phyloP scores from a whole-genome alignment of 106 monocot species.

The Gastrodia elata region DNA sequence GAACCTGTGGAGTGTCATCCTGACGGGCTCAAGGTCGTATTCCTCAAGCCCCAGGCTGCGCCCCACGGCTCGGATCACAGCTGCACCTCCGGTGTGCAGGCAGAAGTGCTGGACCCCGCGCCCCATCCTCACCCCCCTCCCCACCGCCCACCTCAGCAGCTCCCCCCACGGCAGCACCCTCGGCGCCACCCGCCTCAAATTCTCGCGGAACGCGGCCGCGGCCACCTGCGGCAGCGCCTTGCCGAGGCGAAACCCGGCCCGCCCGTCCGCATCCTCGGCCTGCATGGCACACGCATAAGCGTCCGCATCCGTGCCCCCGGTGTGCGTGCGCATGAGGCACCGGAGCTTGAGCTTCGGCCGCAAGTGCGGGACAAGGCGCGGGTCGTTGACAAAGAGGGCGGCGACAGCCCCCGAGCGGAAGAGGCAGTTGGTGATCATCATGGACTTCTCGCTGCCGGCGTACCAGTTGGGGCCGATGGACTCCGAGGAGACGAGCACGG shows the following conservation, averaged over 20 bases:
- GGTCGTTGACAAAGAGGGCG: slow-evolving; percentile 1
- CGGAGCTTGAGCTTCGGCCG: slow-evolving; percentile 4
- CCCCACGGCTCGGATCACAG: slow-evolving; percentile 2
- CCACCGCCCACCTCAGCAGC: neutral
- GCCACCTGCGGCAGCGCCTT: slow-evolving; percentile 1
- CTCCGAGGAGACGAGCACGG: slow-evolving; percentile 11
- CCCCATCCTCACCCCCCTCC: neutral
- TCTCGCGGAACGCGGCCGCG: neutral
- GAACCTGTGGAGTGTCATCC: slow-evolving; percentile 21
- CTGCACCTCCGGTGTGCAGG: slow-evolving; percentile 1
- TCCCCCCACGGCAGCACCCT: slow-evolving; percentile 7
- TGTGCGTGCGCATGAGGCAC: slow-evolving; percentile 10
- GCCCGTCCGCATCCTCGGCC: slow-evolving; percentile 2
- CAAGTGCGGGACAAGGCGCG: neutral
- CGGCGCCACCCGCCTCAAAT: neutral
- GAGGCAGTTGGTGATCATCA: slow-evolving; percentile 12
- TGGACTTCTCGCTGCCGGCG: slow-evolving; percentile 1
- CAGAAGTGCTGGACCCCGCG: slow-evolving; percentile 9
- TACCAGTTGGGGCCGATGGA: slow-evolving; percentile 6
- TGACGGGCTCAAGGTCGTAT: slow-evolving; percentile 14
- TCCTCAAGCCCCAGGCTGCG: slow-evolving; percentile 3
- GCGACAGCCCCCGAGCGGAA: slow-evolving; percentile 12
- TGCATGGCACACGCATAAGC: slow-evolving; percentile 7
- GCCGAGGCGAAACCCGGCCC: slow-evolving; percentile 3
- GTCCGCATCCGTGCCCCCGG: neutral